Percentiles rank a stretch among this genome's conserved stretches.
These are phyloP conservation scores for Urostyla sp. DNA, from an alignment of 73 alveolate genomes.

Conservation along the genomic window DNA sequence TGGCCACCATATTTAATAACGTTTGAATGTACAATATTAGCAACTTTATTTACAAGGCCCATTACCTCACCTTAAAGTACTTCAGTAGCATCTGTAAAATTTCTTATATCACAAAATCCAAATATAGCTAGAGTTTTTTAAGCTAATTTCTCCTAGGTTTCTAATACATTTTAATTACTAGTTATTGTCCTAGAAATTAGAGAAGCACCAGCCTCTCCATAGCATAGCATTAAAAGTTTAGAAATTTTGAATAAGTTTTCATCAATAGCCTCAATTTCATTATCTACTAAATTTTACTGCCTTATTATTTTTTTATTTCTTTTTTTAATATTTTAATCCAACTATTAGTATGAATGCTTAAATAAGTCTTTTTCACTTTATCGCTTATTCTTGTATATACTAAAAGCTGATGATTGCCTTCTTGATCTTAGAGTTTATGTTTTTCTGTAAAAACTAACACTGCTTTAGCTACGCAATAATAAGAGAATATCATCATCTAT, in stretches of 20 bases:
- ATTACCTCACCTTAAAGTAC: slow-evolving; percentile 89
- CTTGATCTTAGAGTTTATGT: too few species aligned
- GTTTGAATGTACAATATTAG: slow-evolving; percentile 94
- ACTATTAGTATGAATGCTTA: too few species aligned
- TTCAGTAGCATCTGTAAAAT: slow-evolving; percentile 90
- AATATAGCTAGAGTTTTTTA: slow-evolving; percentile 80
- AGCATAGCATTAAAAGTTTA: slow-evolving; percentile 57
- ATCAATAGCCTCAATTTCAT: slow-evolving; percentile 47
- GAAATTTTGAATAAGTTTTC: slow-evolving; percentile 59
- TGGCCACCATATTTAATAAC: slow-evolving; percentile 94
- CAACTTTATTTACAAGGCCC: slow-evolving; percentile 95
- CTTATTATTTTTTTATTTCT: too few species aligned
- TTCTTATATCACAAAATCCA: slow-evolving; percentile 93
- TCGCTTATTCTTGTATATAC: too few species aligned
- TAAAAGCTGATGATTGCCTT: too few species aligned
- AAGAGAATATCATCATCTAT: too few species aligned
- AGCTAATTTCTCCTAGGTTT: slow-evolving; percentile 59
- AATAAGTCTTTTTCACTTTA: too few species aligned
- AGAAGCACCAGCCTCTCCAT: slow-evolving; percentile 70
- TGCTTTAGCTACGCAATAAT: too few species aligned
- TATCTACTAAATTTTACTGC: neutral
- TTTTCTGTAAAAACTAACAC: too few species aligned
- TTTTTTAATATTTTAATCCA: too few species aligned
- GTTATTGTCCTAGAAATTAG: slow-evolving; percentile 40
- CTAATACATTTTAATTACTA: slow-evolving; percentile 29